Percentiles rank a stretch among this genome's conserved stretches.
Conservation (phyloP, 148 eudicot genomes). For the Fagopyrum tataricum region DNA sequence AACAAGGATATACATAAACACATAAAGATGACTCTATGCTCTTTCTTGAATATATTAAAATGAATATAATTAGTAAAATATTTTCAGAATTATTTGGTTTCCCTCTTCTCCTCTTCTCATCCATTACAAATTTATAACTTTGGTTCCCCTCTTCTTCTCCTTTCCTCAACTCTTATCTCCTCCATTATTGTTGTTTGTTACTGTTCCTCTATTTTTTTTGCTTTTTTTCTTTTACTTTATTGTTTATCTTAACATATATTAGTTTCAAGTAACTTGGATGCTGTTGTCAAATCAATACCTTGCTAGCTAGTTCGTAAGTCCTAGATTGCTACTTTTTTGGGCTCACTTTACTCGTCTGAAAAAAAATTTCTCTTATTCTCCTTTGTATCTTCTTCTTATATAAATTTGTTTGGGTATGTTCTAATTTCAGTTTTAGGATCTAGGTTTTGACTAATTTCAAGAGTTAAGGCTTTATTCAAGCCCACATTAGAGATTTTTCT, state of each 20-base stretch:
- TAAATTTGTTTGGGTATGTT: not conserved
- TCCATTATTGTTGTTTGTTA: not conserved
- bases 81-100: too few relatives aligned
- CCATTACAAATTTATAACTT: too few relatives aligned
- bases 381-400: not conserved
- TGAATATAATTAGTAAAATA: too few relatives aligned
- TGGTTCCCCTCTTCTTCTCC: slow-evolving; percentile 3
- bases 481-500: slow-evolving; percentile 1
- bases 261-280: not conserved
- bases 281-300: slow-evolving; percentile 7
- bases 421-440: slow-evolving; percentile 9
- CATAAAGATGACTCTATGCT: too few relatives aligned
- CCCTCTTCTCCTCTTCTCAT: too few relatives aligned
- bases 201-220: not conserved
- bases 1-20: too few relatives aligned
- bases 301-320: not conserved
- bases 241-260: not conserved
- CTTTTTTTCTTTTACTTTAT: not conserved
- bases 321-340: not conserved
- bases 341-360: not conserved
- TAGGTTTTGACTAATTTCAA: not conserved
- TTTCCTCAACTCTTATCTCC: not conserved
- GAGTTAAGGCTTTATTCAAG: not conserved
- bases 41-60: too few relatives aligned
- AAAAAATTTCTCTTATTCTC: not conserved